These are phyloP conservation scores for Ganoderma sp. DNA, from an alignment of 1,284 basidiomycete species.

Conservation along the genomic window DNA sequence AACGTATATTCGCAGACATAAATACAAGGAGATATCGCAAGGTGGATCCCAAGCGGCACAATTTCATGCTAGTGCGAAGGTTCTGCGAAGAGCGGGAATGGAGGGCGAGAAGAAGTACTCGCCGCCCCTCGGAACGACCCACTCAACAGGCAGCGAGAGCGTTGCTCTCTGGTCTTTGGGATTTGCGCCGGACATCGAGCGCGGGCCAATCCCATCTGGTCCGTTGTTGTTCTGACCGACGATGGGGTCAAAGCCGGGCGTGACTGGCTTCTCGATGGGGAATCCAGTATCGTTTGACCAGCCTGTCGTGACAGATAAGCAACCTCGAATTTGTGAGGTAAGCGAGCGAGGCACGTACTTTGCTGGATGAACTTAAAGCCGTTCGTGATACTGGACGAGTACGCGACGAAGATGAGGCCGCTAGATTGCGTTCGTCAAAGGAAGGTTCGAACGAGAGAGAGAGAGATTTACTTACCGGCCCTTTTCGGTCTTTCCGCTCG, in stretches of 20 bases:
- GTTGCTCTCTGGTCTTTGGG: slow-evolving; percentile 42
- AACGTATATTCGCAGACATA: no score
- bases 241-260: slow-evolving; percentile 44
- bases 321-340: background rate
- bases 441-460: background rate
- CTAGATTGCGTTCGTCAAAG: slow-evolving; percentile 3
- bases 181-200: slow-evolving; percentile 49
- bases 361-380: slow-evolving; percentile 58
- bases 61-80: slow-evolving; percentile 16
- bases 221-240: slow-evolving; percentile 48
- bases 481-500: slow-evolving; percentile 44
- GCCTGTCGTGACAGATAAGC: slow-evolving; percentile 13
- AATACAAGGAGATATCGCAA: no score
- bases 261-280: slow-evolving; percentile 32
- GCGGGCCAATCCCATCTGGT: slow-evolving; percentile 22
- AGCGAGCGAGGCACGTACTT: slow-evolving; percentile 22
- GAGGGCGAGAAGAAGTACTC: slow-evolving; percentile 54
- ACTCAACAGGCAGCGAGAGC: slow-evolving; percentile 36
- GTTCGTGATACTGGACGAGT: slow-evolving; percentile 52
- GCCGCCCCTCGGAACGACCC: slow-evolving; percentile 46
- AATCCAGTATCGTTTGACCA: slow-evolving; percentile 43
- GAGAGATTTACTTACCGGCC: slow-evolving; percentile 39
- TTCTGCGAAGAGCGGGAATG: slow-evolving; percentile 41
- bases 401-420: slow-evolving; percentile 57
- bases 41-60: no score